Conservation (phyloP, 75 land plant genomes). For the Pinus taeda region DNA sequence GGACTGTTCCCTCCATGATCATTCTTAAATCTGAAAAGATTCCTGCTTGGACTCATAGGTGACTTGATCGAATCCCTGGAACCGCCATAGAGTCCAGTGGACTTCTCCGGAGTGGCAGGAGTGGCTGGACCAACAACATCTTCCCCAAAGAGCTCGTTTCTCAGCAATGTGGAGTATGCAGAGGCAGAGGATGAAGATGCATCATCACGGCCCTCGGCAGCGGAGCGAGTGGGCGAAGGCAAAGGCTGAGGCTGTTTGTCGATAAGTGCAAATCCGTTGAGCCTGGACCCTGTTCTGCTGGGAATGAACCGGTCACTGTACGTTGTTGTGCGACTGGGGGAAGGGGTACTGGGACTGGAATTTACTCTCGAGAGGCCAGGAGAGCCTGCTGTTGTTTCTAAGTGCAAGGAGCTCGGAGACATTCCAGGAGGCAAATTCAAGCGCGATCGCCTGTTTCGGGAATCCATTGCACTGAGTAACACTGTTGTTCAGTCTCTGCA, state of each 20-base stretch:
- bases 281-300: slow-evolving; percentile 76
- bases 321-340: slow-evolving; percentile 20
- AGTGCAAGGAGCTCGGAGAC: neutral
- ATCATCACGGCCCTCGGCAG: neutral
- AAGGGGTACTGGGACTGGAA: neutral
- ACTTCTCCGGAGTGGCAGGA: slow-evolving; percentile 28
- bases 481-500: too few species aligned
- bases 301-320: slow-evolving; percentile 97
- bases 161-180: slow-evolving; percentile 36
- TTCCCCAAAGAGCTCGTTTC: slow-evolving; percentile 35
- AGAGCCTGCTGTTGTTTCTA: neutral
- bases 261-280: slow-evolving; percentile 63
- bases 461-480: too few species aligned
- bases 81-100: slow-evolving; percentile 9
- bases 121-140: slow-evolving; percentile 18
- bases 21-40: slow-evolving; percentile 77
- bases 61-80: slow-evolving; percentile 15
- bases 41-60: slow-evolving; percentile 45
- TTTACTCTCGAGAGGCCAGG: neutral
- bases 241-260: slow-evolving; percentile 21
- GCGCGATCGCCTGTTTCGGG: too few species aligned
- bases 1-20: slow-evolving; percentile 35
- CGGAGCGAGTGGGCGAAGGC: slow-evolving; percentile 19
- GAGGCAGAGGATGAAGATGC: slow-evolving; percentile 29
- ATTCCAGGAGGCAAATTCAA: slow-evolving; percentile 13